Evolutionary conservation across 305 asterid species (phyloP), one percentile per base, ranked within the genome.

Genomic region (Solanum chacoense): DNA sequence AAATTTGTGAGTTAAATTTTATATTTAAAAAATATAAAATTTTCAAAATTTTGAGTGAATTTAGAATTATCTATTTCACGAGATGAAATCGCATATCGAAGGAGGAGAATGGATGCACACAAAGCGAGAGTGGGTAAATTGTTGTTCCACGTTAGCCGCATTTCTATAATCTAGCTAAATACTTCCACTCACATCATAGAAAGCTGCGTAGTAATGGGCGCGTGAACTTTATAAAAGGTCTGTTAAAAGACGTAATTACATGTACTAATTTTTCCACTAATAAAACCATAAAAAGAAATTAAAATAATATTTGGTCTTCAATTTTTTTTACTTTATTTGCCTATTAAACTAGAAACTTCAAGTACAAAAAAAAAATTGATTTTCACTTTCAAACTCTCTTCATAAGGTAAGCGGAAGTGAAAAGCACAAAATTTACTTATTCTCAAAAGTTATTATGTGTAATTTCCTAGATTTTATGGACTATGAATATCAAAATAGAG

Each of bases 161-260:
- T 81, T 37, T 42, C 24, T 34, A 36, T 40, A 38, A 42, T 28
- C 32, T 69, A 63, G 76, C 74, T 85, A 90, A 45, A 45, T 45
- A 45, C 59, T 45, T 45, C 63, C 63, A 45, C 63, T 45, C 63
- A 14, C 63, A 45, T 37, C 76, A 65, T 85, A 50, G 87, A 42
- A 65, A 90, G 78, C 84, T 75, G 84, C 88, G 88, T 29, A 45
- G 16, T 45, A 4, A 5, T 76, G 63, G 84, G 84, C 83, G 91
- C 40, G 88, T 86, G 87, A 79, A 13, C 85, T 26, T 79, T 28
- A 9, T 28, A 14, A 38, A 28, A 14, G 69, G 28, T 50, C 65
- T 29, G 89, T 63, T 26, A 50, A 85, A 76, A 40, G 31, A 59
- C 85, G 37, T 79, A 79, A 77, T 29, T 77, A 36, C 59, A 28